phyloP scores from a whole-genome alignment of 2,329 filamentous ascomycete species.

The Pseudogymnoascus sp. region DNA sequence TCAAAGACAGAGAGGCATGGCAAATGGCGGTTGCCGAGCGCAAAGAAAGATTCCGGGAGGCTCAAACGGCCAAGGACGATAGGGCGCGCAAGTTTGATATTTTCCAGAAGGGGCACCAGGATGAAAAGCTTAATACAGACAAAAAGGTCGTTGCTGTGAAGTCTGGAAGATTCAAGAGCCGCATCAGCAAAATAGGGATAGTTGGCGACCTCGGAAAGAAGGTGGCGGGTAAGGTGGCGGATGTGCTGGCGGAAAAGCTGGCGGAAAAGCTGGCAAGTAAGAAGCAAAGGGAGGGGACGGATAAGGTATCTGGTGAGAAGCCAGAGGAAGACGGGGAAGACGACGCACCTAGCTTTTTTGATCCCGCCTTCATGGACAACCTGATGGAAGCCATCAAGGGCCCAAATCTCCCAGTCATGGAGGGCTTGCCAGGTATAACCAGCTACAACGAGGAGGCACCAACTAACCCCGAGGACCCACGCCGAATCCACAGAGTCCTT shows the following conservation, averaged over 20 bases:
- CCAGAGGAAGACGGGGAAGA: too few relatives aligned
- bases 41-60: neutral
- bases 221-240: neutral
- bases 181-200: neutral
- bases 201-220: neutral
- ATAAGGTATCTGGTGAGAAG: neutral
- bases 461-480: neutral
- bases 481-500: neutral
- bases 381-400: neutral
- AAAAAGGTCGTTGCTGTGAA: neutral
- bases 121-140: neutral
- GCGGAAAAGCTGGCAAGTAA: neutral
- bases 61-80: neutral
- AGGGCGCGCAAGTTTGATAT: neutral
- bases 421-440: neutral
- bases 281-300: neutral
- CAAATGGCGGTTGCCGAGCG: neutral
- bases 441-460: neutral
- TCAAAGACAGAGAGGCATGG: neutral
- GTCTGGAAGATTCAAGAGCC: neutral
- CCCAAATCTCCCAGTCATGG: neutral
- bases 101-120: neutral
- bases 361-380: neutral
- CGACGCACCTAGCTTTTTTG: too few relatives aligned
- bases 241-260: neutral